Evolutionary conservation across 192 early-diverging fungal species (phyloP).

Genomic region (Chytriomyces hyalinus): DNA sequence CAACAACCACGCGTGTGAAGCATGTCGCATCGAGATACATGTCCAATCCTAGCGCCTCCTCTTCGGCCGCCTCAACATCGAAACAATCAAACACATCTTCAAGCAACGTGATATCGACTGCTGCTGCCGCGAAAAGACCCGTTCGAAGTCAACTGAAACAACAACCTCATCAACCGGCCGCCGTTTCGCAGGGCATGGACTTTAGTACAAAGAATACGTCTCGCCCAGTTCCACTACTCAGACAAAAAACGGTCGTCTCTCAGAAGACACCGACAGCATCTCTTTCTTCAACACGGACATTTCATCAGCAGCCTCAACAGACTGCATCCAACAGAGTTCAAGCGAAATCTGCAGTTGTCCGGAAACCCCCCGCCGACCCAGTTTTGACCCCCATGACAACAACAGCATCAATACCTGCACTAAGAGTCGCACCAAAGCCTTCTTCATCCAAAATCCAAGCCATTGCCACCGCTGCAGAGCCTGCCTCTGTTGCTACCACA

Average conservation of each 20-base stretch:
- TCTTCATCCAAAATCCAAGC: too few species aligned
- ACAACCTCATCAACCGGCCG: background rate
- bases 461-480: too few species aligned
- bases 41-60: background rate
- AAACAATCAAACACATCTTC: too few species aligned
- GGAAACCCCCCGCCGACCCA: background rate
- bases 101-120: too few species aligned
- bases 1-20: background rate
- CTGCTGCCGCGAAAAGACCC: too few species aligned
- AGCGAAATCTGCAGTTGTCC: background rate
- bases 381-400: too few species aligned
- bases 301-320: too few species aligned
- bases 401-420: too few species aligned
- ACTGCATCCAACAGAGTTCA: background rate
- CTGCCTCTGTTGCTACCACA: background rate
- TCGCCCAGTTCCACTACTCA: background rate
- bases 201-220: background rate
- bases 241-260: background rate
- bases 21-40: slow-evolving; percentile 15
- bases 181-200: too few species aligned
- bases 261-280: background rate
- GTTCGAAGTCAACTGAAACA: background rate
- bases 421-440: too few species aligned
- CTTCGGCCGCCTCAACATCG: background rate
- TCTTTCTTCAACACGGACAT: too few species aligned